phyloP scores from a whole-genome alignment of 1,284 basidiomycete species.

The Ustilago vetiveriae region DNA sequence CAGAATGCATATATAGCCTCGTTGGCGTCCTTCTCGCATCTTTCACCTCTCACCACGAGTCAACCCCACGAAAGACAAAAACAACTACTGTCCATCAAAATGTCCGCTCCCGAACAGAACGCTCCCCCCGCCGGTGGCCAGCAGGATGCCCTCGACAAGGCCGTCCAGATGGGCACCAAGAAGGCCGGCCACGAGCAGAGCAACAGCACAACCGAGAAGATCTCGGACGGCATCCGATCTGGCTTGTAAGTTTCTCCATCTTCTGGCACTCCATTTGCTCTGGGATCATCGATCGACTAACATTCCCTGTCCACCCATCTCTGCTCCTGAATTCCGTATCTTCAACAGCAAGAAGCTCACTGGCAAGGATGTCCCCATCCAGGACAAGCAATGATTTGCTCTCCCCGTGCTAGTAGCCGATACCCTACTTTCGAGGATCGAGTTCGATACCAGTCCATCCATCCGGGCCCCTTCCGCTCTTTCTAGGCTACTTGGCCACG shows the following conservation, averaged over 20 bases:
- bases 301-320: too few relatives aligned
- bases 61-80: too few relatives aligned
- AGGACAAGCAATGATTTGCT: constrained; percentile 51
- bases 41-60: too few relatives aligned
- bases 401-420: constrained; percentile 5
- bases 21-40: too few relatives aligned
- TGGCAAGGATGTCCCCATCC: constrained; percentile 58
- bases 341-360: constrained; percentile 53
- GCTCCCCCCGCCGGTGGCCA: constrained; percentile 18
- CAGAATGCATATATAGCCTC: too few relatives aligned
- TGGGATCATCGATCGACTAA: too few relatives aligned
- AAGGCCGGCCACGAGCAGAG: constrained; percentile 49
- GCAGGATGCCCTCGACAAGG: constrained; percentile 60
- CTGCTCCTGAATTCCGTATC: not conserved
- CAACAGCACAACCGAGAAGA: constrained; percentile 52
- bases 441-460: constrained; percentile 15
- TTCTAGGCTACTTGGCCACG: constrained; percentile 2
- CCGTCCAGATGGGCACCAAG: constrained; percentile 32
- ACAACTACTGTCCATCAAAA: constrained; percentile 14
- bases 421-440: too few relatives aligned
- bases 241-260: constrained; percentile 36
- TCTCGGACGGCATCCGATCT: constrained; percentile 55
- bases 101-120: constrained; percentile 40
- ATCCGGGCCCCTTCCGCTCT: not conserved
- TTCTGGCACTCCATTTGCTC: too few relatives aligned